Conservation (phyloP, 257 asterid genomes). For the Gentiana dahurica region DNA sequence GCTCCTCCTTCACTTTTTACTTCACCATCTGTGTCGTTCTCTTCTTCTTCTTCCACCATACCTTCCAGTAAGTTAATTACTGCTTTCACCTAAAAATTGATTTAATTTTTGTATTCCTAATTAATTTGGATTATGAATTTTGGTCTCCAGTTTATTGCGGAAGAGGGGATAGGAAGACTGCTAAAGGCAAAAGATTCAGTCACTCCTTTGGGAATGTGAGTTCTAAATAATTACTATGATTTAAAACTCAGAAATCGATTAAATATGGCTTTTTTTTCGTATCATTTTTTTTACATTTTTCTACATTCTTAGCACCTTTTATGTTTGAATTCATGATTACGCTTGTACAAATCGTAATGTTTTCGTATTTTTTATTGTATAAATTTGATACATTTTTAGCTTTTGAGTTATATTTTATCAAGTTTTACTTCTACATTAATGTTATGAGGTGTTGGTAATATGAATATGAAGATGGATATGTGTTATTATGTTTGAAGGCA, state of each 20-base stretch:
- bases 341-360: no score
- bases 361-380: background rate
- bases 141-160: slow-evolving; percentile 66
- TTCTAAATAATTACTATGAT: background rate
- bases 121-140: background rate
- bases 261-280: no score
- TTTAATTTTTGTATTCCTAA: background rate
- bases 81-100: background rate
- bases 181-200: slow-evolving; percentile 88
- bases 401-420: background rate
- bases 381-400: background rate
- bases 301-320: no score
- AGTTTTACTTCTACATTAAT: no score
- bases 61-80: slow-evolving; percentile 46
- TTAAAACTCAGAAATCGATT: no score
- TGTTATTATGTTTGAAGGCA: slow-evolving; percentile 37
- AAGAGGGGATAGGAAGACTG: slow-evolving; percentile 94
- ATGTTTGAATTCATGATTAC: no score
- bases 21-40: slow-evolving; percentile 20
- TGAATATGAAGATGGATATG: background rate
- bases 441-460: no score
- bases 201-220: slow-evolving; percentile 94
- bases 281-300: no score
- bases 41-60: slow-evolving; percentile 19
- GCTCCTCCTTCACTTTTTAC: slow-evolving; percentile 4